Conservation (phyloP, 2,329 filamentous ascomycete genomes). For the Aspergillus bombycis region DNA sequence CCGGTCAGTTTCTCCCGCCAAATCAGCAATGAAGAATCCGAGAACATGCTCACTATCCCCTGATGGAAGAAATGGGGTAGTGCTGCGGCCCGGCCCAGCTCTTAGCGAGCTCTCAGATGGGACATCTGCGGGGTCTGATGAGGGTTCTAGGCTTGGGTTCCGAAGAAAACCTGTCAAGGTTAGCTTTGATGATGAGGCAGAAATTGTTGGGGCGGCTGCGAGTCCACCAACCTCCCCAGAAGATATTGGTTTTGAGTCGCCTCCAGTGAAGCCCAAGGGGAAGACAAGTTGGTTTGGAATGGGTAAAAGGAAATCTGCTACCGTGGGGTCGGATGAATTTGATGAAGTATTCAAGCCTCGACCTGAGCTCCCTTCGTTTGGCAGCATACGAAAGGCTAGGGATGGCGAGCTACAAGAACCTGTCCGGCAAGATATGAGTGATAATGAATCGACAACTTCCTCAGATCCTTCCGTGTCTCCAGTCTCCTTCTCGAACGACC, state of each 20-base stretch:
- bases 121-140: conserved; percentile 53
- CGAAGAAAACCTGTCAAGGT: conserved; percentile 61
- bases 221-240: conserved; percentile 47
- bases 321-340: conserved; percentile 52
- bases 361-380: conserved; percentile 63
- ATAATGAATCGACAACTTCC: conserved; percentile 37
- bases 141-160: conserved; percentile 42
- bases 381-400: conserved; percentile 59
- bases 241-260: conserved; percentile 39
- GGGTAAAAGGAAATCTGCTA: conserved; percentile 35
- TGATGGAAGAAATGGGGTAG: conserved; percentile 30
- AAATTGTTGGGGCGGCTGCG: conserved; percentile 50
- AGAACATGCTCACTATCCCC: conserved; percentile 47
- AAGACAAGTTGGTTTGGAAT: conserved; percentile 42
- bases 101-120: conserved; percentile 61
- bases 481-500: conserved; percentile 53
- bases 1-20: conserved; percentile 63
- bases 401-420: conserved; percentile 29
- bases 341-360: conserved; percentile 62
- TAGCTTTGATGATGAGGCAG: conserved; percentile 69
- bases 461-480: conserved; percentile 51
- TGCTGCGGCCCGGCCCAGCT: conserved; percentile 34
- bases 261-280: conserved; percentile 34
- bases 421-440: conserved; percentile 27
- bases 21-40: conserved; percentile 63